These are phyloP conservation scores for Colletotrichum higginsianum DNA, from an alignment of 2,329 filamentous ascomycete species.

Conservation along the genomic window DNA sequence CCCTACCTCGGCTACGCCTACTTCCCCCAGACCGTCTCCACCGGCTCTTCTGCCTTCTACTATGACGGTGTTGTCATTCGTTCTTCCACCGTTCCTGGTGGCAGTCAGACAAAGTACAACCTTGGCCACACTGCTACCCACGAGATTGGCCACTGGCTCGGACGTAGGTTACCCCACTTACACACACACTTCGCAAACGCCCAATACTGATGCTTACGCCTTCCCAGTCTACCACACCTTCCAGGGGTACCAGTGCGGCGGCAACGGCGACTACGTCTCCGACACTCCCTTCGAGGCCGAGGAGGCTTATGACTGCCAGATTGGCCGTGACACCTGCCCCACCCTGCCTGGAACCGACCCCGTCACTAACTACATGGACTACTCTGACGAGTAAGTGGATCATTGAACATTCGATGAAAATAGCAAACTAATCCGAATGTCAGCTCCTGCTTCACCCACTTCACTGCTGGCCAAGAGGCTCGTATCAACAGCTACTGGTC, in stretches of 20 bases:
- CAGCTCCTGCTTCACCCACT: slow-evolving; percentile 60
- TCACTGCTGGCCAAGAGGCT: slow-evolving; percentile 58
- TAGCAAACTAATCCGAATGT: too few relatives aligned
- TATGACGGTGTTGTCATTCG: slow-evolving; percentile 58
- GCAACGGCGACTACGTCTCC: slow-evolving; percentile 55
- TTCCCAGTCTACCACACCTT: slow-evolving; percentile 63
- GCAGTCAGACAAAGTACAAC: slow-evolving; percentile 53
- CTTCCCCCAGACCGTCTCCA: slow-evolving; percentile 54
- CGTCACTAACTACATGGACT: slow-evolving; percentile 59
- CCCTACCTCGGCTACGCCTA: slow-evolving; percentile 62
- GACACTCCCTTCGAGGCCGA: slow-evolving; percentile 59
- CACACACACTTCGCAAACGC: neutral
- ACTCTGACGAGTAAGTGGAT: slow-evolving; percentile 57
- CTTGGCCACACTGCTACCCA: slow-evolving; percentile 54
- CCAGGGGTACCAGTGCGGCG: slow-evolving; percentile 55
- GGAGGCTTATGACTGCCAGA: slow-evolving; percentile 53
- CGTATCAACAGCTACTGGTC: slow-evolving; percentile 52
- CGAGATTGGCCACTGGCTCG: slow-evolving; percentile 66
- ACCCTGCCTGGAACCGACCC: slow-evolving; percentile 51
- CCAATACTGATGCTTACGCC: neutral
- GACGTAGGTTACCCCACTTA: slow-evolving; percentile 44
- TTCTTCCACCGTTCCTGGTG: slow-evolving; percentile 55
- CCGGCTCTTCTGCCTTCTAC: slow-evolving; percentile 52
- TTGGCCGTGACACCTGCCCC: slow-evolving; percentile 55
- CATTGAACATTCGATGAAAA: neutral